Evolutionary conservation across 2,329 filamentous ascomycete genomes (phyloP).

Genomic region (Cladosporium cucumerinum): DNA sequence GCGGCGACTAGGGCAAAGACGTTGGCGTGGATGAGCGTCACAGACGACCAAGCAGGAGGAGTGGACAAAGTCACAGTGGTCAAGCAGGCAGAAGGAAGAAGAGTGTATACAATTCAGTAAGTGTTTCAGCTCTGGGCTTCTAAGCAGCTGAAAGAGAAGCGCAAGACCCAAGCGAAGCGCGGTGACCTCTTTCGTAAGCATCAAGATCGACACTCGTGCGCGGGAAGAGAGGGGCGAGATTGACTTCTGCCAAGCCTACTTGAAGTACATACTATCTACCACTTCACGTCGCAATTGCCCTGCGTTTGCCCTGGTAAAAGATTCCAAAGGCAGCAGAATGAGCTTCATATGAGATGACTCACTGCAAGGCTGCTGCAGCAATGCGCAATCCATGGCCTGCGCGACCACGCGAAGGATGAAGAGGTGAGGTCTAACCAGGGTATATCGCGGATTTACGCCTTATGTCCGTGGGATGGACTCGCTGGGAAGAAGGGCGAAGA

Average conservation of each 20-base stretch:
- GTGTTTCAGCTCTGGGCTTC: not conserved
- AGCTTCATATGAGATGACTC: not conserved
- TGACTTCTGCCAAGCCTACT: not conserved
- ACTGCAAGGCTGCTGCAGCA: constrained; percentile 8
- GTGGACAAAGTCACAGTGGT: not conserved
- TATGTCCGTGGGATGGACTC: not conserved
- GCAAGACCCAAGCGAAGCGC: not conserved
- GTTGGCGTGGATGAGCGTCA: not conserved
- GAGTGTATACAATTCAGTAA: not conserved
- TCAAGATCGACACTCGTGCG: not conserved
- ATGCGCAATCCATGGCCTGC: not conserved
- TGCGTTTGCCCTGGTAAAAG: not conserved
- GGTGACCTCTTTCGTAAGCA: constrained; percentile 16
- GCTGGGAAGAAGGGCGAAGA: not conserved
- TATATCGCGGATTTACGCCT: not conserved
- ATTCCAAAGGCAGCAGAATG: not conserved
- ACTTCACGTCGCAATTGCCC: not conserved
- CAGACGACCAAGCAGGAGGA: not conserved
- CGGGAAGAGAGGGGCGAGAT: constrained; percentile 11
- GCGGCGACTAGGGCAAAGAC: not conserved
- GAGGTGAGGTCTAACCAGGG: not conserved
- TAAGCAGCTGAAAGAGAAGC: constrained; percentile 1
- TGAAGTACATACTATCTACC: not conserved
- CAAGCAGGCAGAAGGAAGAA: not conserved
- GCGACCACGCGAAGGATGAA: constrained; percentile 5